Base-by-base conservation (phyloP, 2,329 filamentous ascomycete species). In the Aureobasidium sp. region DNA sequence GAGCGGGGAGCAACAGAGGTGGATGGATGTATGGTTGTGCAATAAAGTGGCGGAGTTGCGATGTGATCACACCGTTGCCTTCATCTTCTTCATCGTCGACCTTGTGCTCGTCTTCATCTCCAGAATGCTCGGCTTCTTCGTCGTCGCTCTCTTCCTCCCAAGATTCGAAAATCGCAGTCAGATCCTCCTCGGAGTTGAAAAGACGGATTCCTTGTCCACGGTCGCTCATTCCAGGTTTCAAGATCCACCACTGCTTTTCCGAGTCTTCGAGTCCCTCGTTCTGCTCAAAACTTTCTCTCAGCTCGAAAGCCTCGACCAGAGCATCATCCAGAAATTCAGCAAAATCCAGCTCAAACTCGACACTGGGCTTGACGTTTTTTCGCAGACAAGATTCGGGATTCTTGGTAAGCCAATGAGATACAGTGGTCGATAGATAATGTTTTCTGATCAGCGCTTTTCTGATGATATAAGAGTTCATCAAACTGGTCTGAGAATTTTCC, bases 191-290 rank as follows among this genome's bases (percentile, higher is more conserved):
- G 2, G 86, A 90, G 68, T 85, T 89, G 74, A 99, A 99, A 0
- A 99, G 78, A 42, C 90, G 79, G 63, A 99, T 97, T 0, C 94
- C 94, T 72, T 97, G 92, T 0, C 93, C 94, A 27, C 93, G 84
- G 72, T 99, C 94, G 73, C 91, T 96, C 94, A 99, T 97, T 9
- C 93, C 89, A 0, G 94, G 93, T 76, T 99, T 99, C 64, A 99
- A 75, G 67, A 99, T 97, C 93, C 93, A 99, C 47, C 47, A 52
- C 72, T 95, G 86, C 63, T 82, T 81, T 51, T 75, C 68, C 34
- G 75, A 67, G 14, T 64, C 62, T 15, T 74, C 75, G 15, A 67
- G 56, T 1, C 61, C 63, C 55, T 83, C 84, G 68, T 96, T 96
- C 49, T 80, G 80, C 36, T 84, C 83, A 74, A 95, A 82, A 67